Evolutionary conservation across 805 yeast species (phyloP).

Genomic region (Kazachstania africana): DNA sequence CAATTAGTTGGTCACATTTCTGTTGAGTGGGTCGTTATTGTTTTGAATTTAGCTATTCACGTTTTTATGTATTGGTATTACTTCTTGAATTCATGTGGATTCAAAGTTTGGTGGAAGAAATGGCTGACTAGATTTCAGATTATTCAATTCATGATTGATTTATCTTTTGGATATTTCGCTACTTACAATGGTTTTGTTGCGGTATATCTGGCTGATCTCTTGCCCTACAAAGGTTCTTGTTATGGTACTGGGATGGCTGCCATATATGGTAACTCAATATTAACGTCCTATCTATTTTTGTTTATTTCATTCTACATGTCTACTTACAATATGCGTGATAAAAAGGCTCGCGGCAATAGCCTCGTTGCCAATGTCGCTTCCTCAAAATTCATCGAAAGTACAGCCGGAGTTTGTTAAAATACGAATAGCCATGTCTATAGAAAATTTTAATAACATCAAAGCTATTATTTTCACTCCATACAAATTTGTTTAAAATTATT

Average conservation of each 20-base stretch:
- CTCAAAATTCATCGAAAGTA: too few relatives aligned
- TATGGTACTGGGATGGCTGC: not conserved
- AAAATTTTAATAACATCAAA: too few relatives aligned
- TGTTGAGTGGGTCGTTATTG: not conserved
- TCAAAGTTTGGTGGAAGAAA: not conserved
- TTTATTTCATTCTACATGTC: not conserved
- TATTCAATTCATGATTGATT: not conserved
- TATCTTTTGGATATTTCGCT: not conserved
- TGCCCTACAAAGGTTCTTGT: not conserved
- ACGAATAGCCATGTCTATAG: too few relatives aligned
- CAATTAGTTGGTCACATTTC: not conserved
- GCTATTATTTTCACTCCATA: too few relatives aligned
- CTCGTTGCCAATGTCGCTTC: too few relatives aligned
- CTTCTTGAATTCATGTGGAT: not conserved
- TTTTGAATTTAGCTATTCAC: not conserved
- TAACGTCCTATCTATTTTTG: not conserved
- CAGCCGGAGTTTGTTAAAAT: too few relatives aligned
- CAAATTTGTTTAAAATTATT: too few relatives aligned
- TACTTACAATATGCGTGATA: too few relatives aligned
- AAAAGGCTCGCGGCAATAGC: conserved; percentile 31
- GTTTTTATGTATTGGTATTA: not conserved
- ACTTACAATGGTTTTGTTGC: not conserved
- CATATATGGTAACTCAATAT: not conserved
- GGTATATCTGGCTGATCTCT: not conserved
- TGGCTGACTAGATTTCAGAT: not conserved